Conservation (phyloP, 805 yeast species). For the Sugiyamaella qingdaonensis region DNA sequence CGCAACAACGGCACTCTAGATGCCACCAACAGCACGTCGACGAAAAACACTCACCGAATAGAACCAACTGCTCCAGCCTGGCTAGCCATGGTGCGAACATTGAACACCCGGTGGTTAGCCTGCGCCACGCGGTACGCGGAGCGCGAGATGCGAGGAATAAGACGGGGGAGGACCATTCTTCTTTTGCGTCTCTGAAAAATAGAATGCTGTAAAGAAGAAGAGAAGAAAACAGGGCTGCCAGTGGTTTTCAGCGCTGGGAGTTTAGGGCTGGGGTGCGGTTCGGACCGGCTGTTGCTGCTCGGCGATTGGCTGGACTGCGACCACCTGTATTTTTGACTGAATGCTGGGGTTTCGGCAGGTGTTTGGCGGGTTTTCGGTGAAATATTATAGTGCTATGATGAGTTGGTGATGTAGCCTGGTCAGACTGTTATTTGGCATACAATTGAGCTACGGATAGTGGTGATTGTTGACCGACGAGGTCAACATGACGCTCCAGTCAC, state of each 20-base stretch:
- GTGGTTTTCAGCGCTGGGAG: not conserved
- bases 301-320: not conserved
- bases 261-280: slow-evolving; percentile 1
- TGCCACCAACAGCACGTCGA: not conserved
- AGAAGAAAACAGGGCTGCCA: slow-evolving; percentile 1
- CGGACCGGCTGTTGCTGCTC: not conserved
- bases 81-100: slow-evolving; percentile 64
- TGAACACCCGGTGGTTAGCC: slow-evolving; percentile 66
- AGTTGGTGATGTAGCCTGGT: too few species aligned
- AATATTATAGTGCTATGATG: too few species aligned
- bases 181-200: slow-evolving; percentile 35
- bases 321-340: too few species aligned
- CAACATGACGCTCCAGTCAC: too few species aligned
- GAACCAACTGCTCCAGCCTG: slow-evolving; percentile 72
- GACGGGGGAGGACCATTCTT: slow-evolving; percentile 57
- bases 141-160: slow-evolving; percentile 52
- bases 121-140: slow-evolving; percentile 85
- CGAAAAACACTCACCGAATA: slow-evolving; percentile 64
- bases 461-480: too few species aligned
- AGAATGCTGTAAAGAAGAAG: slow-evolving; percentile 12
- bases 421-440: too few species aligned
- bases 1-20: too few species aligned
- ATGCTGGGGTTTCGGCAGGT: too few species aligned
- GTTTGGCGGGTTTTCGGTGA: too few species aligned
- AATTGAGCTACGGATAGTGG: too few species aligned